A percentile compares a stretch with the other conserved stretches of the same genome.
Evolutionary conservation across 2,329 filamentous ascomycete species (phyloP).

Genomic region (Beauveria australis): DNA sequence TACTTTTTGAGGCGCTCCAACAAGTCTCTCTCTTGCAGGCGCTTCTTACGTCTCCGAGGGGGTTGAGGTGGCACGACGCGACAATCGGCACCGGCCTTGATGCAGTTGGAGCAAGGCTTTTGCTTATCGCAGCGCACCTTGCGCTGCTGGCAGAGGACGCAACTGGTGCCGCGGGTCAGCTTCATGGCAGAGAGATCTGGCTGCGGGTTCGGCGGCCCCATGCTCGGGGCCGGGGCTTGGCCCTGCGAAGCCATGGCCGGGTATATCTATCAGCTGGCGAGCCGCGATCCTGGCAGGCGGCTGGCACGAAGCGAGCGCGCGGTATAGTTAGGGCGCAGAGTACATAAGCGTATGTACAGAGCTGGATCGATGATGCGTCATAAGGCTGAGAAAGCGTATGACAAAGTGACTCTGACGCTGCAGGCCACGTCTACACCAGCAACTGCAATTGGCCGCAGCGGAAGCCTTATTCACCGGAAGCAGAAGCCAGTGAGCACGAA

Average conservation of each 20-base stretch:
- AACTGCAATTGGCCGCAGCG: neutral
- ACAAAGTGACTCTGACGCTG: neutral
- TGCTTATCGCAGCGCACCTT: slow-evolving; percentile 69
- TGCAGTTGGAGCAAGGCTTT: slow-evolving; percentile 63
- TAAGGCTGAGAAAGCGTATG: slow-evolving; percentile 3
- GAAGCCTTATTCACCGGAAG: neutral
- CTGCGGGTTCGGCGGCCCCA: slow-evolving; percentile 12
- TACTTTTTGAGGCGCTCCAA: slow-evolving; percentile 62
- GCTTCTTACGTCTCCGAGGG: slow-evolving; percentile 50
- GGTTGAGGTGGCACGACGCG: slow-evolving; percentile 48
- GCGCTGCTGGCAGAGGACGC: slow-evolving; percentile 66
- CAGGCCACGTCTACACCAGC: neutral
- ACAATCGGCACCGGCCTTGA: slow-evolving; percentile 55
- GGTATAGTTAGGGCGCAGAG: neutral
- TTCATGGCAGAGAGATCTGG: slow-evolving; percentile 40
- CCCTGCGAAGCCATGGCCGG: slow-evolving; percentile 5
- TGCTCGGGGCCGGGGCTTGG: slow-evolving; percentile 6
- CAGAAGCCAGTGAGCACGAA: neutral
- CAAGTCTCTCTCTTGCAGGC: slow-evolving; percentile 62
- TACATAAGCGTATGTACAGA: neutral
- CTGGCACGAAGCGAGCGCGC: neutral
- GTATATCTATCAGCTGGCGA: neutral
- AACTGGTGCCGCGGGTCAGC: slow-evolving; percentile 53
- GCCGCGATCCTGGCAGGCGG: neutral
- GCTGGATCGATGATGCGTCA: neutral